A percentile compares a stretch with the other conserved stretches of the same genome.
These are phyloP conservation scores for Populus alba DNA, from an alignment of 345 rosid species.

Conservation along the genomic window DNA sequence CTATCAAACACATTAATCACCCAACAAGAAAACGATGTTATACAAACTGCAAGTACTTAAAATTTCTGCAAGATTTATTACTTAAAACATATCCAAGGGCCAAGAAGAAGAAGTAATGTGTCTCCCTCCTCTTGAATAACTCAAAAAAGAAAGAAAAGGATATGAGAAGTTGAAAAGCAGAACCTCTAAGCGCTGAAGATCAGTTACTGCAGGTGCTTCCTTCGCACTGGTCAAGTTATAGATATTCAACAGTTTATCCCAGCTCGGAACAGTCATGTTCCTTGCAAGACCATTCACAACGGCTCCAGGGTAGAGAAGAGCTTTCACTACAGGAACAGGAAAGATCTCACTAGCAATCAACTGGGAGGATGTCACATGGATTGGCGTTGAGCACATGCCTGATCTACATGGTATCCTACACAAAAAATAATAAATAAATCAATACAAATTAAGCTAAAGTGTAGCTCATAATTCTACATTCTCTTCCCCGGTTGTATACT, in stretches of 20 bases:
- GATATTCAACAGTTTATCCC: slow-evolving; percentile 61
- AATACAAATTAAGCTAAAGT: too few relatives aligned
- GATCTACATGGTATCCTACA: slow-evolving; percentile 85
- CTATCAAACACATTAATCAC: background rate
- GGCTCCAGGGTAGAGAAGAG: slow-evolving; percentile 86
- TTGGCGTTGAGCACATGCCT: slow-evolving; percentile 82
- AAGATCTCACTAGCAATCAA: slow-evolving; percentile 88
- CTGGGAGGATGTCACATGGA: slow-evolving; percentile 93
- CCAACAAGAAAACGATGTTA: too few relatives aligned
- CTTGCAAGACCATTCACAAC: slow-evolving; percentile 50
- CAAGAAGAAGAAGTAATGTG: too few relatives aligned
- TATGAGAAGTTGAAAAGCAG: slow-evolving; percentile 2
- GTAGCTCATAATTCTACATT: too few relatives aligned
- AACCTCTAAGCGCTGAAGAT: slow-evolving; percentile 95
- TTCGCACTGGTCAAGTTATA: slow-evolving; percentile 68
- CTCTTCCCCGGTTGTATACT: too few relatives aligned
- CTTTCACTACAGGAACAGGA: slow-evolving; percentile 75
- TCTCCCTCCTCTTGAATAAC: too few relatives aligned
- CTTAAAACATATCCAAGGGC: too few relatives aligned
- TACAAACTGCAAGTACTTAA: too few relatives aligned
- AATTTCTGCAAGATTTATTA: too few relatives aligned
- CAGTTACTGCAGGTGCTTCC: slow-evolving; percentile 70
- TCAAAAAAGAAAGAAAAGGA: background rate
- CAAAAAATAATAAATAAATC: background rate
- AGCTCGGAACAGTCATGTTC: slow-evolving; percentile 62